phyloP scores from a whole-genome alignment of 305 asterid species.

The Solanum hybrid region DNA sequence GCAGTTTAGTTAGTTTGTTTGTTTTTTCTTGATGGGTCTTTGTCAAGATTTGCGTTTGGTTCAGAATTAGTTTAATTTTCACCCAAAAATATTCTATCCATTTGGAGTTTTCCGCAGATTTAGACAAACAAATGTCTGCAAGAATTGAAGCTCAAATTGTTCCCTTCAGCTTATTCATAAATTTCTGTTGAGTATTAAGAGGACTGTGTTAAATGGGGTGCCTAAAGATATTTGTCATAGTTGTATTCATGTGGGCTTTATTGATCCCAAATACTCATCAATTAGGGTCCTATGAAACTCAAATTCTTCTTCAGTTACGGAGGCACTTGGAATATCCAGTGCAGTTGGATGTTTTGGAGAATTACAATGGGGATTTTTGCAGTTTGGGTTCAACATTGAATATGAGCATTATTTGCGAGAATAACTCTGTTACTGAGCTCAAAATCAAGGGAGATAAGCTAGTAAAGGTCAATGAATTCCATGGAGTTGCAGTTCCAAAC shows the following conservation, averaged over 20 bases:
- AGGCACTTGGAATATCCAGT: slow-evolving; percentile 77
- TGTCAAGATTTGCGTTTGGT: neutral
- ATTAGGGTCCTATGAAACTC: slow-evolving; percentile 52
- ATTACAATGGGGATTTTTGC: slow-evolving; percentile 52
- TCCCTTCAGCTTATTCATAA: neutral
- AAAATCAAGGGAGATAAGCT: slow-evolving; percentile 68
- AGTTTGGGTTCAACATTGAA: slow-evolving; percentile 36
- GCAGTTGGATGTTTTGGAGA: slow-evolving; percentile 40
- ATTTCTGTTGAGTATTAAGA: neutral
- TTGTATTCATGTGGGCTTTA: slow-evolving; percentile 39
- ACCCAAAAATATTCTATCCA: neutral
- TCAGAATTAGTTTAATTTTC: neutral
- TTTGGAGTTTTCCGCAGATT: neutral
- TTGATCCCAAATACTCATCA: slow-evolving; percentile 42
- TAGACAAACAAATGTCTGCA: neutral
- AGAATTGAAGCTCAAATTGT: neutral
- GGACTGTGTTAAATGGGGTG: slow-evolving; percentile 23
- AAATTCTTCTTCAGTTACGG: slow-evolving; percentile 79
- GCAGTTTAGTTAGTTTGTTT: neutral
- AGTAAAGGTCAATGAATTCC: slow-evolving; percentile 37
- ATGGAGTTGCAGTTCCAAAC: slow-evolving; percentile 53
- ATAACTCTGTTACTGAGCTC: slow-evolving; percentile 60
- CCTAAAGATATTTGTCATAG: slow-evolving; percentile 12
- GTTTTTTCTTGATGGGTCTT: neutral
- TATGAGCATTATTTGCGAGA: slow-evolving; percentile 53